These are phyloP conservation scores for Nannochloropsis granulata DNA, from an alignment of 108 stramenopile genomes.

Conservation along the genomic window DNA sequence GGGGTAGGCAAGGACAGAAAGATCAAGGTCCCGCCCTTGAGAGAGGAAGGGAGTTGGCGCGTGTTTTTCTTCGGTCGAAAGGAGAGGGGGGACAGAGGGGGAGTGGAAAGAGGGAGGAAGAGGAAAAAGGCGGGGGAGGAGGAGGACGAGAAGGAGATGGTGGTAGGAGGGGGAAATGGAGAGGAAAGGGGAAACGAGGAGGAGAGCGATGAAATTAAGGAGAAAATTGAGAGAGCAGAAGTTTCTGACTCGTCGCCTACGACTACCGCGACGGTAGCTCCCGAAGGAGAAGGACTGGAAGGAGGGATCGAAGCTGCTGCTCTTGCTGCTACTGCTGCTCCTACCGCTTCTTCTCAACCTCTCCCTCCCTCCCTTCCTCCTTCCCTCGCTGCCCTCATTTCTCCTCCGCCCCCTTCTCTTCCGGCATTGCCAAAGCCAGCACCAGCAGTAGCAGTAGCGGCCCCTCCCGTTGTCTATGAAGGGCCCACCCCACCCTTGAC, in stretches of 20 bases:
- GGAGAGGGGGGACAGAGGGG: background rate
- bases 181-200: background rate
- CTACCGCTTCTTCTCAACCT: background rate
- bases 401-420: background rate
- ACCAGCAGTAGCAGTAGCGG: background rate
- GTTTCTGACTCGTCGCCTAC: constrained; percentile 50
- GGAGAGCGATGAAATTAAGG: background rate
- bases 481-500: background rate
- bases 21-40: background rate
- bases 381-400: background rate
- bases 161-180: background rate
- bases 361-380: background rate
- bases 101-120: background rate
- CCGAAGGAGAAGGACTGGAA: too few species aligned
- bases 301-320: background rate
- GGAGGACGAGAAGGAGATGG: background rate
- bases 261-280: too few species aligned
- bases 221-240: background rate
- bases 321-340: background rate
- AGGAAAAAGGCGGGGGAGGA: background rate
- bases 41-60: background rate
- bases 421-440: background rate
- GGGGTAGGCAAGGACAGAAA: background rate
- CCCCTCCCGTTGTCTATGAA: background rate
- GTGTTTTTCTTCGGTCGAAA: background rate